phyloP scores from a whole-genome alignment of 2,329 filamentous ascomycete genomes.

The Knufia fluminis region DNA sequence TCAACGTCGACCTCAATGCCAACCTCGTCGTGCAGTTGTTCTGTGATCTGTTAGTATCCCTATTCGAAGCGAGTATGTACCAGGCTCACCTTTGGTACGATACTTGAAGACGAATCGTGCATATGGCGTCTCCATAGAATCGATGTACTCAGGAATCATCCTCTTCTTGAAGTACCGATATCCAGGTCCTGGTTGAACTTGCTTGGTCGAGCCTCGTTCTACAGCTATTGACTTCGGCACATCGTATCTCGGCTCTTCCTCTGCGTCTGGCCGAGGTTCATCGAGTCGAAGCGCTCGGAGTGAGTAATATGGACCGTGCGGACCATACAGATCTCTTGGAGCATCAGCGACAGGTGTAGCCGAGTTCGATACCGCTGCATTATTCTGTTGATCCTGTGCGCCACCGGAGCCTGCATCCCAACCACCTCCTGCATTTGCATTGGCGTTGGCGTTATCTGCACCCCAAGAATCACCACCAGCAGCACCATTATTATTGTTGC shows the following conservation, averaged over 20 bases:
- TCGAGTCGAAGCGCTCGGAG: background rate
- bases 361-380: no score
- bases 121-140: slow-evolving; percentile 26
- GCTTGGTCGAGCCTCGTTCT: slow-evolving; percentile 20
- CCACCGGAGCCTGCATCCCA: slow-evolving; percentile 1
- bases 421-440: slow-evolving; percentile 7
- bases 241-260: slow-evolving; percentile 23
- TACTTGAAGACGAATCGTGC: slow-evolving; percentile 29
- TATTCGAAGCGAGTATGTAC: background rate
- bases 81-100: slow-evolving; percentile 16
- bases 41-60: slow-evolving; percentile 6
- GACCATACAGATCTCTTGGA: slow-evolving; percentile 17
- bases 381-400: background rate
- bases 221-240: slow-evolving; percentile 17
- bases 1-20: slow-evolving; percentile 16
- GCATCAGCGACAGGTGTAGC: background rate
- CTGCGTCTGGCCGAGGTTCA: slow-evolving; percentile 12
- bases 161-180: slow-evolving; percentile 26
- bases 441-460: slow-evolving; percentile 5
- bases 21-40: slow-evolving; percentile 18
- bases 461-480: background rate
- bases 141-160: slow-evolving; percentile 24
- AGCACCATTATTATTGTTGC: slow-evolving; percentile 6
- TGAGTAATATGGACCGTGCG: slow-evolving; percentile 20
- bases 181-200: slow-evolving; percentile 26